Base-by-base conservation (phyloP, 1,139 yeast genomes). In the Pichia sorboxylosa region DNA sequence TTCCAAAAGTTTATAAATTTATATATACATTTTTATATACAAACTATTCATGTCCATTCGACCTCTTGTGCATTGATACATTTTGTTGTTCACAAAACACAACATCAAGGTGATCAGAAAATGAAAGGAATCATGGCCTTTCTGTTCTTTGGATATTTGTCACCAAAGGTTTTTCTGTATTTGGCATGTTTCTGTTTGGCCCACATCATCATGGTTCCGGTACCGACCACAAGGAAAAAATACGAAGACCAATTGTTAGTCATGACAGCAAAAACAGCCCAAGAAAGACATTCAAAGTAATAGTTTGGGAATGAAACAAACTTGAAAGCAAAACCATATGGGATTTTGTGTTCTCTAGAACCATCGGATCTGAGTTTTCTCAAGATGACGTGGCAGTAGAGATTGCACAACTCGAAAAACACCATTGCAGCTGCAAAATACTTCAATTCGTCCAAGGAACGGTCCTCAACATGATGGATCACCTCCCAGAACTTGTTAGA, bases 181-280 rank as follows among this genome's bases (percentile, higher is more conserved):
- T 78, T 64, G 51, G 59, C 59, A 58, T 80, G 85, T 55, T 76
- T 79, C 59, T 74, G 71, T 38, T 73, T 61, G 19, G 90, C 90
- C 93, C 93, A 80, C 34, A 65, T 47, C 60, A 65, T 71, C 93
- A 80, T 85, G 52, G 90, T 94, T 26, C 58, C 70, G 15, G 83
- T 63, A 26, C 92, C 80, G 30, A 83, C 82, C 22, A 64, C 45
- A 34, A 76, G 61, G 61, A 90, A 90, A 16, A 82, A 46, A 54
- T 76, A 66, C 18, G 87, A 68, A 21, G 87, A 66, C 73, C 90
- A 66, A 56, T 85, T 84, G 38, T 87, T 83, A 34, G 77, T 74
- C 47, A 84, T 60, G 13, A 83, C 40, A 11, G 87, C 70, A 46
- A 77, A 72, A 20, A 69, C 61, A 2, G 78, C 52, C 94, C 95